These are phyloP conservation scores for Meredithiella fracta DNA, from an alignment of 2,329 filamentous ascomycete species.

Conservation along the genomic window DNA sequence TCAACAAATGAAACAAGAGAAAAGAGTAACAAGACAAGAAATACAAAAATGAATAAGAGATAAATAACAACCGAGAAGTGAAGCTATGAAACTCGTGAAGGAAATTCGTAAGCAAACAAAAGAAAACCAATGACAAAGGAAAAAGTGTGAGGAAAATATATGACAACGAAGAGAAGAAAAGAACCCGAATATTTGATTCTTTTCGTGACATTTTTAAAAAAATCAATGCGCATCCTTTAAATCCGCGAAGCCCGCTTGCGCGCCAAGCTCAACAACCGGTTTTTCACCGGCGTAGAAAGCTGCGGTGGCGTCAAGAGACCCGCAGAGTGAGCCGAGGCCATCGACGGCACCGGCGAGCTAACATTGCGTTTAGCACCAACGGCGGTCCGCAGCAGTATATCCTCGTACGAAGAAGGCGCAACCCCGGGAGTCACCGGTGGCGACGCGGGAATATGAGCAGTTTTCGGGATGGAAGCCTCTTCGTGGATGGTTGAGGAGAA, in stretches of 20 bases:
- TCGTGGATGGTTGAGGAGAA: constrained; percentile 22
- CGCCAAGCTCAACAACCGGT: constrained; percentile 10
- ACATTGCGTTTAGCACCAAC: constrained; percentile 28
- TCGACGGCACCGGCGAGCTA: constrained; percentile 16
- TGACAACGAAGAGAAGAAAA: constrained; percentile 6
- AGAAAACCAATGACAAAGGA: constrained; percentile 3
- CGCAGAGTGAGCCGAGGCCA: not conserved
- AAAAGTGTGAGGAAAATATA: constrained; percentile 2
- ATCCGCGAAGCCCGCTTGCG: constrained; percentile 10
- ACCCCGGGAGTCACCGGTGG: constrained; percentile 16
- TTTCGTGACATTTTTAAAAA: not conserved
- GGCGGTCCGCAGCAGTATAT: constrained; percentile 29
- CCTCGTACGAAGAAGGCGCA: constrained; percentile 29
- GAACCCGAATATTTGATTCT: not conserved
- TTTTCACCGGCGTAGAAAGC: constrained; percentile 15
- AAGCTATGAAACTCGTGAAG: not conserved
- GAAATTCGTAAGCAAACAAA: constrained; percentile 8
- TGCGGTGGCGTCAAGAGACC: constrained; percentile 8
- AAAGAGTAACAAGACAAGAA: not conserved
- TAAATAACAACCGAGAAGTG: constrained; percentile 5
- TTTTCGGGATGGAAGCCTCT: constrained; percentile 17
- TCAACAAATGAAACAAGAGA: not conserved
- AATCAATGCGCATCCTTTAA: not conserved
- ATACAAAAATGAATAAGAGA: not conserved
- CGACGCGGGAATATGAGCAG: constrained; percentile 1